These are phyloP conservation scores for Beauveria medogensis DNA, from an alignment of 2,329 filamentous ascomycete species.

Conservation along the genomic window DNA sequence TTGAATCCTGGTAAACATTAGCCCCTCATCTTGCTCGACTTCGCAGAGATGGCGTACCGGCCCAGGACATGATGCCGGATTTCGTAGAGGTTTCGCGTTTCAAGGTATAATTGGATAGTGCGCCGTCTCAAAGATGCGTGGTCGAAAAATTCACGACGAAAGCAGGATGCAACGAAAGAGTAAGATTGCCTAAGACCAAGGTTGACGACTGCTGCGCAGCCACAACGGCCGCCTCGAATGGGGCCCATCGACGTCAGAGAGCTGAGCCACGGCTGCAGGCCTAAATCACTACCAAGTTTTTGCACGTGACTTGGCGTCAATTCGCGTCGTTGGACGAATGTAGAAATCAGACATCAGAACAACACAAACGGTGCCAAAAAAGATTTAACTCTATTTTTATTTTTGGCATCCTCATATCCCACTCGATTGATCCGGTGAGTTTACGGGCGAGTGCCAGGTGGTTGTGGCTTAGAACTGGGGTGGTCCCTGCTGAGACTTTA, in stretches of 20 bases:
- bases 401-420: no score
- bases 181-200: conserved; percentile 4
- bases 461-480: not conserved
- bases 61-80: conserved; percentile 56
- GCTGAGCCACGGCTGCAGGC: conserved; percentile 2
- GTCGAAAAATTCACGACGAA: not conserved
- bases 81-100: not conserved
- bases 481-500: not conserved
- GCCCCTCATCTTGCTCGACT: conserved; percentile 23
- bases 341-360: no score
- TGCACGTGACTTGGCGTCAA: conserved; percentile 13
- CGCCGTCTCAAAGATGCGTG: not conserved
- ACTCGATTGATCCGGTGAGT: not conserved
- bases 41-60: conserved; percentile 39
- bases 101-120: not conserved
- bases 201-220: conserved; percentile 8
- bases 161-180: not conserved
- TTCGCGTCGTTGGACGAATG: not conserved
- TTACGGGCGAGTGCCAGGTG: not conserved
- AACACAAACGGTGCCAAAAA: no score
- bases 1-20: conserved; percentile 40
- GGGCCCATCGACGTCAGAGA: conserved; percentile 11
- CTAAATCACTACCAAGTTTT: no score
- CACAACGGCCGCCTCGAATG: conserved; percentile 7
- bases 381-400: no score